Evolutionary conservation across 2,329 filamentous ascomycete genomes (phyloP).

Genomic region (Thielaviopsis euricoi): DNA sequence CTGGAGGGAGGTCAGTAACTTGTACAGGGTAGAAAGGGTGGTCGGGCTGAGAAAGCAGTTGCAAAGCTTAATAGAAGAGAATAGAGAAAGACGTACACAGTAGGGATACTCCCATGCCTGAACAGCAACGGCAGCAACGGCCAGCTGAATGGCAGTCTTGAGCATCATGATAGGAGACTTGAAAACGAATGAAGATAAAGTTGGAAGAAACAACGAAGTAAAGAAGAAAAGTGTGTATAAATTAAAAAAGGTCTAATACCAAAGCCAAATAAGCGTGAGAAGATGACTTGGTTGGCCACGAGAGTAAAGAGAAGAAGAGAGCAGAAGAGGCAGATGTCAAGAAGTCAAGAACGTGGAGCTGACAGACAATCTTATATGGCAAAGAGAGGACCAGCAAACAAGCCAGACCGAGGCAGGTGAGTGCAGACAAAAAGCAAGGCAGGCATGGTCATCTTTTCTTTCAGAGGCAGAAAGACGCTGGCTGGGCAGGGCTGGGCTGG

Average conservation of each 20-base stretch:
- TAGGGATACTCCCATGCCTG: conserved; percentile 17
- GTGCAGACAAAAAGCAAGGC: too few species aligned
- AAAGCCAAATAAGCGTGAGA: conserved; percentile 5
- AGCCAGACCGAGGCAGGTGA: neutral
- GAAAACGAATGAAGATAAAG: neutral
- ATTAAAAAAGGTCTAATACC: neutral
- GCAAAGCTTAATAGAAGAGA: neutral
- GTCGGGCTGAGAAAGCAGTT: too few species aligned
- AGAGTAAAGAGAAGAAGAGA: neutral
- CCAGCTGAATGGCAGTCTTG: conserved; percentile 7
- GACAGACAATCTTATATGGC: neutral
- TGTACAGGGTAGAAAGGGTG: neutral
- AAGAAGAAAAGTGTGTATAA: neutral
- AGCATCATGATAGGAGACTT: neutral
- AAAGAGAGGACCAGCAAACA: neutral
- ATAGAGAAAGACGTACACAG: conserved; percentile 14
- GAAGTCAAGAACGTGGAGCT: neutral
- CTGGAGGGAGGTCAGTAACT: conserved; percentile 3
- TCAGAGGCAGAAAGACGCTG: too few species aligned
- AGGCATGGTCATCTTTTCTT: too few species aligned
- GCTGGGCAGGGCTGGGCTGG: neutral
- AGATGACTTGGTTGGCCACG: conserved; percentile 1
- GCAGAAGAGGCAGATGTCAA: neutral
- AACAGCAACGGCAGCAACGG: conserved; percentile 18
- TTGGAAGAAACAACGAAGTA: neutral